Base-by-base conservation (phyloP, 176 grass and related monocot species). In the Puya raimondii region DNA sequence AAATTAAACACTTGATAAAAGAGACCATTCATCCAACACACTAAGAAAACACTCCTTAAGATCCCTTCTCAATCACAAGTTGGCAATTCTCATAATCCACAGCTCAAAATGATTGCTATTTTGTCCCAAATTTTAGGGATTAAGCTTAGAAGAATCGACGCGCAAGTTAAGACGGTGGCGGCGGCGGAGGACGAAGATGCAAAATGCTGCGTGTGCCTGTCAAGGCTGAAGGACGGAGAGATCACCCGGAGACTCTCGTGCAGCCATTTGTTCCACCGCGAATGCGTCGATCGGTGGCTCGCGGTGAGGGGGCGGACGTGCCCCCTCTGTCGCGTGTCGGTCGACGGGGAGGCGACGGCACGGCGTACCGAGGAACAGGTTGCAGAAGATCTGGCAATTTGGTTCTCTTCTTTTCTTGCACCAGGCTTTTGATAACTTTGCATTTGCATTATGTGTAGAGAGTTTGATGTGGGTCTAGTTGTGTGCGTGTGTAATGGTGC, bases 331-430 rank as follows among this genome's bases (percentile, higher is more conserved):
- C 83, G 91, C 49, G 69, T 87, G 29, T 80, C 80, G 14, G 50
- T 95, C 47, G 80, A 64, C 21, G 57, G 48, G 14, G 54, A 53
- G 15, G 25, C 33, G 4, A 16, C 63, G 6, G 74, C 51, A 48
- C 16, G 59, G 13, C 76, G 70, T 3, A 71, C 83, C 21, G 69
- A 82, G 9, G 72, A 85, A 27, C 74, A 86, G 68, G 78, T 87
- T 59, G 73, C 76, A 29, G 91, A 90, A 63, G 91, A 95, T 69
- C 66, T 90, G 8, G 74, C 80, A 74, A 90, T 90, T 72, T 95
- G 91, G 91, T 90, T 90, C 81, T 95, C 87, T 10, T 87, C 86
- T 47, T 82, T 95, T 66, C 88, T 87, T 75, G 72, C 84, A n/a
- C 67, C 49, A 59, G 72, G 65, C 2, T 70, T 27, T 69, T 82